Percentiles rank a stretch among this genome's conserved stretches.
phyloP scores from a whole-genome alignment of 345 rosid species.

The Eucalyptus dawsonii region DNA sequence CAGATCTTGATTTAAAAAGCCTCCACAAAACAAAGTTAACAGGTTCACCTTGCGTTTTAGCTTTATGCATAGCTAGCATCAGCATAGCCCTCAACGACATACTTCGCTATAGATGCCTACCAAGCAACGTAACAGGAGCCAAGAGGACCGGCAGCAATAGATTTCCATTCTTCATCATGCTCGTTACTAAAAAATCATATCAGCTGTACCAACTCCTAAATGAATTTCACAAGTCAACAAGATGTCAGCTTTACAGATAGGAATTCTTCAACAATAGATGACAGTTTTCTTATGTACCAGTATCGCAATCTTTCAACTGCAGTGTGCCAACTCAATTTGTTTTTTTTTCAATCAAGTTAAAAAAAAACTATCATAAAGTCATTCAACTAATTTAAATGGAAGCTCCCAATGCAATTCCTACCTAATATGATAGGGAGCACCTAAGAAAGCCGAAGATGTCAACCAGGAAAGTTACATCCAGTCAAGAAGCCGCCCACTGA shows the following conservation, averaged over 20 bases:
- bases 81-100: not conserved
- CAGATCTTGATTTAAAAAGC: not conserved
- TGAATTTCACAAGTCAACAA: not conserved
- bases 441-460: not conserved
- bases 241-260: constrained; percentile 19
- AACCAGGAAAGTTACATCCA: not conserved
- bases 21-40: not conserved
- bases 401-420: not conserved
- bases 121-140: not conserved
- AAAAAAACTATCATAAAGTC: not conserved
- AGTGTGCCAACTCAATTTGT: not conserved
- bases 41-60: not conserved
- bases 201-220: not conserved
- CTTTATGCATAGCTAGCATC: not conserved
- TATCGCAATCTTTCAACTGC: not conserved
- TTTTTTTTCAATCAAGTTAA: not conserved
- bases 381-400: not conserved
- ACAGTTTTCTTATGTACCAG: not conserved
- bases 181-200: not conserved
- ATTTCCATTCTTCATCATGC: not conserved
- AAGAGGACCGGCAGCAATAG: not conserved
- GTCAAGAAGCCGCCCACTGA: constrained; percentile 25
- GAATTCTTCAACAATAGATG: not conserved
- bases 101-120: not conserved
- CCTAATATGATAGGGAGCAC: not conserved